Base-by-base conservation (phyloP, 345 rosid genomes). In the Anacardium occidentale region DNA sequence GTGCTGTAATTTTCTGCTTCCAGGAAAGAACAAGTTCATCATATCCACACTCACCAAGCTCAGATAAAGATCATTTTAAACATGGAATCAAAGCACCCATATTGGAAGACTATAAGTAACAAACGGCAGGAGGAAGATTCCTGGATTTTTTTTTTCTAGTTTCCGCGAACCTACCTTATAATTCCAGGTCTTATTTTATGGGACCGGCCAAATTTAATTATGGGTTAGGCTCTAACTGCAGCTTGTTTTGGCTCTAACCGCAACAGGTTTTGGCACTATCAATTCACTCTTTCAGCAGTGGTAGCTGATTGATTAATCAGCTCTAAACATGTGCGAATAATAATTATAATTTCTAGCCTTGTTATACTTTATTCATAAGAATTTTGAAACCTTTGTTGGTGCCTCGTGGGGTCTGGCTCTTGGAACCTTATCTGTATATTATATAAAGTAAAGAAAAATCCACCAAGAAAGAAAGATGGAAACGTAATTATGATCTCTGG, bases 1-100 rank as follows among this genome's bases (percentile, higher is more conserved):
- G 55, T 22, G 73, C 29, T 47, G 2, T 50, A n/a, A 13, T 60
- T 42, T 15, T 29, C 32, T 11, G 25, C 73, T 71, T 71, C 59
- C 51, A n/a, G 6, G 67, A 71, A 71, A 61, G 57, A n/a, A 14
- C 26, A 50, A 20, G 25, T 20, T 21, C 21, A 12, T 20, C 42
- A 66, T 48, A 10, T n/a, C 10, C 6, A 20, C n/a, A 2, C 4
- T 56, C 53, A 68, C 71, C 50, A 3, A 37, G 37, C 25, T 32
- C 0, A 3, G 51, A 55, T 56, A 22, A 22, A 42, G 21, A 3
- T 48, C 74, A 60, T 29, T 20, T 60, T 70, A 70, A 60, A 70
- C 74, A 44, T 59, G 74, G 24, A 59, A 70, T 29, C 32, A 29
- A 29, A 3, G 3, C 32, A 29, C 32, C 32, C 32, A 29, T 29